Conservation (phyloP, 2,329 filamentous ascomycete species). For the Aaosphaeria arxii region DNA sequence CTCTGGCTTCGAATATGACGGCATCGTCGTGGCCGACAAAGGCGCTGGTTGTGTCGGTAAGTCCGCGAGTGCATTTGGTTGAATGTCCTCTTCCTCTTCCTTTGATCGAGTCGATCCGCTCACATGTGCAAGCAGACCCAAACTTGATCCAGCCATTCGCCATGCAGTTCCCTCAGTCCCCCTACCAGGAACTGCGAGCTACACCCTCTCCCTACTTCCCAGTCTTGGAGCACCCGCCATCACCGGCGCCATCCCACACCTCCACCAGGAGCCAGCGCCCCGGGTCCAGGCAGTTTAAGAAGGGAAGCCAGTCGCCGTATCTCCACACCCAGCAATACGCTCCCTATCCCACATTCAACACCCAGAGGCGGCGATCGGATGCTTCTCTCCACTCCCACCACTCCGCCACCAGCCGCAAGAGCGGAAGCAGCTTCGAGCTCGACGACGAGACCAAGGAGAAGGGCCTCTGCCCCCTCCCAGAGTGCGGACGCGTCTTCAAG, state of each 20-base stretch:
- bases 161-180: constrained; percentile 38
- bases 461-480: constrained; percentile 73
- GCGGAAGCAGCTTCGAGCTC: constrained; percentile 36
- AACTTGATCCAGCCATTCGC: constrained; percentile 55
- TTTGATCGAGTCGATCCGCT: constrained; percentile 1
- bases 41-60: constrained; percentile 47
- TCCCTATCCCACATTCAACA: constrained; percentile 48
- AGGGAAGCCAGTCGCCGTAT: constrained; percentile 64
- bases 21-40: constrained; percentile 46
- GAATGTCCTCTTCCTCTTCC: constrained; percentile 41
- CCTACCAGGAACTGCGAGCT: constrained; percentile 40
- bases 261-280: constrained; percentile 44
- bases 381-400: constrained; percentile 67
- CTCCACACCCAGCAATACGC: constrained; percentile 56
- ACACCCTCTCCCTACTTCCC: constrained; percentile 42
- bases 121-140: constrained; percentile 46
- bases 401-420: constrained; percentile 56
- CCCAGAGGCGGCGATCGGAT: constrained; percentile 63
- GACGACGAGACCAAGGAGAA: constrained; percentile 59
- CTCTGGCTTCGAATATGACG: constrained; percentile 56
- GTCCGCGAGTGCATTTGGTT: constrained; percentile 28
- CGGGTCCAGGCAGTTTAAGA: constrained; percentile 44
- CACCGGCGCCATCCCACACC: constrained; percentile 61
- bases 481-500: constrained; percentile 84
- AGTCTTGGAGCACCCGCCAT: constrained; percentile 51